Base-by-base conservation (phyloP, 2,329 filamentous ascomycete species). In the Cyanodermella asteris region DNA sequence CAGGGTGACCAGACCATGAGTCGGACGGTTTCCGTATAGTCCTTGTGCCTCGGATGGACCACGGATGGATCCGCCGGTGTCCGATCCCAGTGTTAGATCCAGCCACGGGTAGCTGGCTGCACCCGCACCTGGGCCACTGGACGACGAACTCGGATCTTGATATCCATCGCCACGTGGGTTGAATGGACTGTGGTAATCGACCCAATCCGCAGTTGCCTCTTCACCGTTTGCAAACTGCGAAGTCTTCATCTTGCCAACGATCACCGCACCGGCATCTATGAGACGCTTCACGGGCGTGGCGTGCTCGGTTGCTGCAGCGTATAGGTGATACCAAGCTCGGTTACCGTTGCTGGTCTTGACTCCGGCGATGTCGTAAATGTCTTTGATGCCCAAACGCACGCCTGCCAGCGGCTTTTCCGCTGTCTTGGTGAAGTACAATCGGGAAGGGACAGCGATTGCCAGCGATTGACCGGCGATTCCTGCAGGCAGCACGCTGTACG, bases 211-310 rank as follows among this genome's bases (percentile, higher is more conserved):
- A 16, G 32, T 34, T 9, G 30, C 28, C 9, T 14, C 34, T 20
- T 45, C 41, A 8, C 39, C 38, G 13, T 43, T 43, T 2, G 44
- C 45, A 29, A 50, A 50, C 21, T 49, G 41, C 4, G 37, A 36
- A 0, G 40, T 39, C 11, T 43, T 42, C 26, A 41, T 40, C 23
- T 49, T 47, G 0, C 49, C 49, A 1, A 52, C 39, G 3, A 52
- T 30, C 2, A 50, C 46, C 0, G 64, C 69, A 1, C 72, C 71
- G 3, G 62, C 54, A 26, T 67, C 56, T 4, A 73, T 51, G 1
- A 77, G 42, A 2, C 51, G 48, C 25, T 65, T 58, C 0, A 68
- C 53, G 2, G 59, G 49, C 0, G 54, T 38, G 0, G 61, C 58
- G 2, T 61, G 68, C 3, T 36, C 38, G 2, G 44, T 51, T n/a